Conservation (phyloP, 768 basidiomycete species). For the Lyophyllum atratum region DNA sequence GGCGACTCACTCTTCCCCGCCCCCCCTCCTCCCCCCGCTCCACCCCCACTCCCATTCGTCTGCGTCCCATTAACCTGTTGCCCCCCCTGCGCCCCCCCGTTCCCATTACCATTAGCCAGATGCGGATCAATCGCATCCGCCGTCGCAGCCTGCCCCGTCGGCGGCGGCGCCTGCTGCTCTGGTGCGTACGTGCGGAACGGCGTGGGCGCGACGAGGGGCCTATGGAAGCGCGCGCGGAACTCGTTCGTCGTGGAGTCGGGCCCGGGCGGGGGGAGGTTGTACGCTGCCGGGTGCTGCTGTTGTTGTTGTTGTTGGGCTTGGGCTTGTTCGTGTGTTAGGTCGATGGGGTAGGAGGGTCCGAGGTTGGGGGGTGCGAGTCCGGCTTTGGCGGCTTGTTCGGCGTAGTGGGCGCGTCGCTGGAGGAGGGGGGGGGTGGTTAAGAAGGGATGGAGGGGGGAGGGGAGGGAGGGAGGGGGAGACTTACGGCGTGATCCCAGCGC, state of each 20-base stretch:
- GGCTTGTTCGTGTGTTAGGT: slow-evolving; percentile 19
- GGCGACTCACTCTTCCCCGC: slow-evolving; percentile 10
- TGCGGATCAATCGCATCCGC: slow-evolving; percentile 39
- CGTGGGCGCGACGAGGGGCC: slow-evolving; percentile 58
- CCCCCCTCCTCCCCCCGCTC: neutral
- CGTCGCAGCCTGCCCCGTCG: slow-evolving; percentile 16
- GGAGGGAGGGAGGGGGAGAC: slow-evolving; percentile 21
- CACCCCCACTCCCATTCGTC: neutral
- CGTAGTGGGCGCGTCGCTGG: slow-evolving; percentile 45
- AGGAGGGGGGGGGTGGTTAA: neutral
- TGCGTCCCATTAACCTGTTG: too few relatives aligned
- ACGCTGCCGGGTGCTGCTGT: slow-evolving; percentile 9
- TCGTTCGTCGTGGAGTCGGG: slow-evolving; percentile 41
- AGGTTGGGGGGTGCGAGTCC: slow-evolving; percentile 30
- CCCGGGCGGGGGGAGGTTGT: slow-evolving; percentile 21
- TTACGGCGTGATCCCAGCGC: slow-evolving; percentile 80
- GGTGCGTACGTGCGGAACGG: slow-evolving; percentile 47
- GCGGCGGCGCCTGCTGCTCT: slow-evolving; percentile 1
- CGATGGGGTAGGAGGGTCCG: slow-evolving; percentile 27
- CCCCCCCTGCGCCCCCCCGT: neutral
- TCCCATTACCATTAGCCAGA: slow-evolving; percentile 10
- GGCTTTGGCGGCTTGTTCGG: slow-evolving; percentile 38
- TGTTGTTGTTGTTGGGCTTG: slow-evolving; percentile 10
- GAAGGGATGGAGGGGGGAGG: neutral
- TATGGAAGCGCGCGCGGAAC: slow-evolving; percentile 68